Evolutionary conservation across 768 basidiomycete genomes (phyloP), one percentile per base, ranked within the genome.

Genomic region (Phylloporus rhodoxanthus): DNA sequence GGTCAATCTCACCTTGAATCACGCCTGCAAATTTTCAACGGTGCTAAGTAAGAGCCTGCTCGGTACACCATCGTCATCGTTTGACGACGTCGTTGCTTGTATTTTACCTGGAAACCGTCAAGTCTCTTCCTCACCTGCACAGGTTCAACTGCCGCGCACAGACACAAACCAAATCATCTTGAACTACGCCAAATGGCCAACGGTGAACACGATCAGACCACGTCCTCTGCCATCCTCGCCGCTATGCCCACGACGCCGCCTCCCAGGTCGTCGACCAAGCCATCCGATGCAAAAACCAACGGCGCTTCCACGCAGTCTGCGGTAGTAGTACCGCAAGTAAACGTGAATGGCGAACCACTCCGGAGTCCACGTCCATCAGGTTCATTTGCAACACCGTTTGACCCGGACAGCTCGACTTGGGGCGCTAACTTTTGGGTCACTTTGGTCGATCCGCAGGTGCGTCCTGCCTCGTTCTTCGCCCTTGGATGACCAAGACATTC

Each of bases 401-500:
- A 68, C 52, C 51, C 58, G 4, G 67, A 69, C 26, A 78, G 76
- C 56, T 68, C 78, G 53, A 77, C 77, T 25, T 93, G 91, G 91
- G 91, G 90, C 5, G 80, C 86, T 23, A 85, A 91, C 66, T 95
- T 96, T 64, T 96, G 93, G 93, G 90, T 95, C 7, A 94, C 93
- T 6, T 75, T 95, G 45, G 78, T 87, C 42, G 92, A 96, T 75
- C 93, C 93, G 23, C 82, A 88, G 77, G 92, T 88, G 64, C 57
- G 77, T 75, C 47, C 9, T 37, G 6, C 49, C 46, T 45, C 48
- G 13, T 45, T 38, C 34, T 59, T 33, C 32, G n/a, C 26, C 29
- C 44, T 29, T 53, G 34, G 45, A 38, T 49, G 43, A 51, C 45
- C 45, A 30, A 29, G 50, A 51, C 39, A 40, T 51, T 36, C 34